Percentiles rank a stretch among this genome's conserved stretches.
These are phyloP conservation scores for Leccinum solheimii DNA, from an alignment of 1,284 basidiomycete species.

Conservation along the genomic window DNA sequence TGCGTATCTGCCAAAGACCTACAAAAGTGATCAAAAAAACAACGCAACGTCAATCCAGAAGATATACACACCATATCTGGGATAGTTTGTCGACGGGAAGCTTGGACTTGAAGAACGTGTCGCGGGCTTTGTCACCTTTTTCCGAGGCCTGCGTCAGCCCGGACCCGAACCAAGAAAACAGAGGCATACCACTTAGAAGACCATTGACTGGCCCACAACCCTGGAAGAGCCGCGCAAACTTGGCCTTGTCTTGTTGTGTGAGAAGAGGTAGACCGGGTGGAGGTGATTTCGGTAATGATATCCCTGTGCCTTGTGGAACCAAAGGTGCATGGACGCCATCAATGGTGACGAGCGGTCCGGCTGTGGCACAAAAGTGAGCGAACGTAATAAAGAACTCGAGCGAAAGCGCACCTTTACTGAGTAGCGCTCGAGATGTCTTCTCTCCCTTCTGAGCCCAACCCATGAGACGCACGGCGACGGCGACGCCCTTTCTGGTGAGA, in stretches of 20 bases:
- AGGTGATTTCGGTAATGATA: constrained; percentile 57
- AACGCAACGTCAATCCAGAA: background rate
- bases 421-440: constrained; percentile 57
- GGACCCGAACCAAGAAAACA: background rate
- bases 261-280: constrained; percentile 64
- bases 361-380: constrained; percentile 41
- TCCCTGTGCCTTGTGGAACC: constrained; percentile 51
- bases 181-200: constrained; percentile 64
- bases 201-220: constrained; percentile 75
- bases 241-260: constrained; percentile 76
- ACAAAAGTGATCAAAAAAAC: constrained; percentile 11
- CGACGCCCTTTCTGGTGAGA: constrained; percentile 83
- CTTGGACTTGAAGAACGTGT: constrained; percentile 93
- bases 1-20: constrained; percentile 96
- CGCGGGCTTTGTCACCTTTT: constrained; percentile 85
- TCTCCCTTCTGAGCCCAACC: constrained; percentile 92
- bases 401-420: constrained; percentile 62
- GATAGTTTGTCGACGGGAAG: constrained; percentile 88
- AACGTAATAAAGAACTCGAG: constrained; percentile 7
- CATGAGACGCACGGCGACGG: constrained; percentile 86
- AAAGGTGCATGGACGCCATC: constrained; percentile 62
- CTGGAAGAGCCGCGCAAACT: constrained; percentile 80
- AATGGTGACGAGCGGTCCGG: constrained; percentile 81
- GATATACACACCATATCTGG: constrained; percentile 80
- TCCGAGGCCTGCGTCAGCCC: constrained; percentile 14